Percentiles rank a stretch among this genome's conserved stretches.
phyloP scores from a whole-genome alignment of 2,329 filamentous ascomycete genomes.

The Penicillium italicum region DNA sequence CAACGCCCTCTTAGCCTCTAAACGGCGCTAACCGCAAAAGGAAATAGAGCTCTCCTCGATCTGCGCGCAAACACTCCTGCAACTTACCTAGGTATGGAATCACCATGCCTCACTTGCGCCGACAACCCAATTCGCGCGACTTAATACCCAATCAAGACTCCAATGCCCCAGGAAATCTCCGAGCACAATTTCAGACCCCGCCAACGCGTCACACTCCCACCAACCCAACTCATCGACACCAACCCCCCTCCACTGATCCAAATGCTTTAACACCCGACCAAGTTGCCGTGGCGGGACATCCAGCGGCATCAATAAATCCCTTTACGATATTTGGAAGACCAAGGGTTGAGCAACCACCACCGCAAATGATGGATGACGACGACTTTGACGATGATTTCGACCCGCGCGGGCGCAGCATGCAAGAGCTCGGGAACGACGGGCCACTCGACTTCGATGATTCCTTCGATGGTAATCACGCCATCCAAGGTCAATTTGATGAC shows the following conservation, averaged over 20 bases:
- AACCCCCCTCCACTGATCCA: constrained; percentile 25
- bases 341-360: constrained; percentile 4
- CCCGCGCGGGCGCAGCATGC: constrained; percentile 13
- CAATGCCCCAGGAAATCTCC: constrained; percentile 13
- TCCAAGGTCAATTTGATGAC: constrained; percentile 11
- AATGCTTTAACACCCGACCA: constrained; percentile 24
- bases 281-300: constrained; percentile 18
- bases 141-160: constrained; percentile 11
- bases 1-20: background rate
- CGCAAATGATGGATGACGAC: constrained; percentile 12
- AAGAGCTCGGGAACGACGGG: constrained; percentile 18
- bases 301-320: constrained; percentile 11
- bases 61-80: constrained; percentile 13
- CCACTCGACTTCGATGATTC: constrained; percentile 20
- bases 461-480: background rate
- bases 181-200: constrained; percentile 33
- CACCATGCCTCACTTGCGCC: constrained; percentile 22
- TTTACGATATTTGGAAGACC: constrained; percentile 21
- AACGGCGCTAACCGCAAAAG: constrained; percentile 17
- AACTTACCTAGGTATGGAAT: background rate
- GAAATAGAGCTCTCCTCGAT: constrained; percentile 14
- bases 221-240: constrained; percentile 25
- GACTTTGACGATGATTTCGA: constrained; percentile 19
- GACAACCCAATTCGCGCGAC: constrained; percentile 20
- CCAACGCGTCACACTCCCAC: constrained; percentile 28